Evolutionary conservation across 108 stramenopile species (phyloP).

Genomic region (Fragilaria crotonensis): DNA sequence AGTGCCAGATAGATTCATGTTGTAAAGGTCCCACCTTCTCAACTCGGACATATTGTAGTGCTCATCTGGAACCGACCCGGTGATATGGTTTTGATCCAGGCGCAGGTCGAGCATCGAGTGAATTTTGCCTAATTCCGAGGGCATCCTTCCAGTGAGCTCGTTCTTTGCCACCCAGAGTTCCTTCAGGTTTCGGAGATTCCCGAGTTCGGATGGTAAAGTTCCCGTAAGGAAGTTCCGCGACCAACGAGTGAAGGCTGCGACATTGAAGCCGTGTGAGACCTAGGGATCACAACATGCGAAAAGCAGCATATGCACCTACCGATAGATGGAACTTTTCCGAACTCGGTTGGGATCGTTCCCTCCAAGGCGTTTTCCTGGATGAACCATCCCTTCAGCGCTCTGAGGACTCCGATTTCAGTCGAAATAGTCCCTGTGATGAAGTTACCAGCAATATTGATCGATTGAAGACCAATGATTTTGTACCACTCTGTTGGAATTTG

Average conservation of each 20-base stretch:
- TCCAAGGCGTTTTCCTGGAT: constrained; percentile 1
- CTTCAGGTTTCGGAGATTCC: constrained; percentile 17
- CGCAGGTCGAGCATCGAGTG: constrained; percentile 1
- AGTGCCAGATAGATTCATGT: constrained; percentile 17
- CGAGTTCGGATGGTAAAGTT: constrained; percentile 31
- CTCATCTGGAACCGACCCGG: neutral
- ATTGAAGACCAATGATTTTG: constrained; percentile 14
- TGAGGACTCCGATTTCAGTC: constrained; percentile 10
- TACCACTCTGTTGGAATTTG: constrained; percentile 17
- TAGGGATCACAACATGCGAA: too few species aligned
- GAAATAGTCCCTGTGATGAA: constrained; percentile 48
- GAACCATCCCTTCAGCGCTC: neutral
- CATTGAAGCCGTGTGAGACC: too few species aligned
- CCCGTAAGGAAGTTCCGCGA: constrained; percentile 14
- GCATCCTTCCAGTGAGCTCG: constrained; percentile 18
- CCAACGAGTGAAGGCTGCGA: neutral
- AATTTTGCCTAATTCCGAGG: constrained; percentile 9
- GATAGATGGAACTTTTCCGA: constrained; percentile 1
- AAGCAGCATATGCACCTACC: too few species aligned
- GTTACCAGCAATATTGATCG: constrained; percentile 32
- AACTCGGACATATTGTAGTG: constrained; percentile 1
- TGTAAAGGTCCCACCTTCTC: constrained; percentile 19
- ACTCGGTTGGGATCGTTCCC: constrained; percentile 12
- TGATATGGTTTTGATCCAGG: neutral
- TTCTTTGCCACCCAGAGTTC: neutral